Evolutionary conservation across 495 filamentous ascomycete genomes (phyloP).

Genomic region (Penicillium flavigenum): DNA sequence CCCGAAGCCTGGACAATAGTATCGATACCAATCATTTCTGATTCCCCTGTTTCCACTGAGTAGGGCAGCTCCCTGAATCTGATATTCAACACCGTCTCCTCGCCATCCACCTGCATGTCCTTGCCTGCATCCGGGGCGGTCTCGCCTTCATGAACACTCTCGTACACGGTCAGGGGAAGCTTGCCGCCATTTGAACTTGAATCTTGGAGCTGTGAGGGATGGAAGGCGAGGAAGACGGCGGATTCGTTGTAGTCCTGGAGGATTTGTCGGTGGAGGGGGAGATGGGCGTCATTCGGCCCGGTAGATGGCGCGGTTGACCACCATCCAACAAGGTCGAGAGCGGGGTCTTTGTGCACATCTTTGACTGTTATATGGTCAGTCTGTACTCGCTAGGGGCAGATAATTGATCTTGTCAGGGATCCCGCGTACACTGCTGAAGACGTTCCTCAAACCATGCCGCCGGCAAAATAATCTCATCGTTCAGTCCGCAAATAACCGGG

Average conservation of each 20-base stretch:
- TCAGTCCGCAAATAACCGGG: conserved; percentile 46
- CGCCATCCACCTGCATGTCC: conserved; percentile 71
- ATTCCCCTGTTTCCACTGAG: conserved; percentile 86
- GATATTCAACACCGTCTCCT: conserved; percentile 55
- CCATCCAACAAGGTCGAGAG: conserved; percentile 91
- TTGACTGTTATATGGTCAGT: conserved; percentile 57
- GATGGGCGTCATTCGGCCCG: conserved; percentile 64
- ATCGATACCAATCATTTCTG: conserved; percentile 96
- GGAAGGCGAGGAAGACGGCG: conserved; percentile 82
- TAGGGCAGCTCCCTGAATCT: conserved; percentile 83
- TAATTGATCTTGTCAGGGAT: not conserved
- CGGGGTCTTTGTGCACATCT: conserved; percentile 79
- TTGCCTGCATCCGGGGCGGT: conserved; percentile 56
- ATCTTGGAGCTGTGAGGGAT: conserved; percentile 56
- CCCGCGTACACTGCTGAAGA: conserved; percentile 74
- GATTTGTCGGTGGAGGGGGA: conserved; percentile 75
- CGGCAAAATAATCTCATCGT: conserved; percentile 57
- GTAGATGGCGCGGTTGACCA: conserved; percentile 77
- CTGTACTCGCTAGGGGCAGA: not conserved
- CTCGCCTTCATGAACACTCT: conserved; percentile 73
- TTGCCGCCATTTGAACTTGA: conserved; percentile 62
- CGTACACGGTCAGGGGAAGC: conserved; percentile 86
- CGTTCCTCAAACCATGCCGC: conserved; percentile 73
- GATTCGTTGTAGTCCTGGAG: conserved; percentile 77
- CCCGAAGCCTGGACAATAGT: conserved; percentile 81